Base-by-base conservation (phyloP, 192 early-diverging fungal species). In the Oehlia diaphana region DNA sequence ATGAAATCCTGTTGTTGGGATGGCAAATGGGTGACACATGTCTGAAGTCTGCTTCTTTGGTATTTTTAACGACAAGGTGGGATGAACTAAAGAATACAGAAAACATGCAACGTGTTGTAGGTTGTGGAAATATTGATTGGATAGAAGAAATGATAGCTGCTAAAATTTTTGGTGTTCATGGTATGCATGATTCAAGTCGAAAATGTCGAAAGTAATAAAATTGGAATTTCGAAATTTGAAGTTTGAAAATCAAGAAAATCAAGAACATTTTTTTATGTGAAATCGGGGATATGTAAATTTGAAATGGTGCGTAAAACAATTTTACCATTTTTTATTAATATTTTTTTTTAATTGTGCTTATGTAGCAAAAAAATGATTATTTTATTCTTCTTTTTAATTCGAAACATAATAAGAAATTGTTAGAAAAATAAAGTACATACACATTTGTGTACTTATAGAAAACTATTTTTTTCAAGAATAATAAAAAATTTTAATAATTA, bases 51-150 rank as follows among this genome's bases (percentile, higher is more conserved):
- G 73, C 73, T 12, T 47, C 58, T 14, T 33, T 74, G 19, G 28
- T 21, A 35, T 74, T 74, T 31, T n/a, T 37, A 1, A 50, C 53
- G 19, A 37, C 49, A 21, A 74, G 58, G 2, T 74, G 73, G 73
- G 73, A 74, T 5, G 49, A 62, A 62, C 16, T 74, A 62, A 62
- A 62, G 23, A 62, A 62, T n/a, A 62, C 73, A 16, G 73, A 74
- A 4, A 74, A 74, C 23, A 74, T 74, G 73, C 68, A 70, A 70
- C 33, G 68, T 44, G 68, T 70, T n/a, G 39, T 70, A n/a, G 19
- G 19, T 35, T 70, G 68, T 42, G 68, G 68, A n/a, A 70, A 70
- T 70, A 39, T 70, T 47, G 68, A 70, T 39, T 70, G 68, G 68
- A 70, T 70, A 21, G 68, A 70, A 47, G 68, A 70, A 70, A 44